Base-by-base conservation (phyloP, 495 filamentous ascomycete species). In the Xylaria castorea region DNA sequence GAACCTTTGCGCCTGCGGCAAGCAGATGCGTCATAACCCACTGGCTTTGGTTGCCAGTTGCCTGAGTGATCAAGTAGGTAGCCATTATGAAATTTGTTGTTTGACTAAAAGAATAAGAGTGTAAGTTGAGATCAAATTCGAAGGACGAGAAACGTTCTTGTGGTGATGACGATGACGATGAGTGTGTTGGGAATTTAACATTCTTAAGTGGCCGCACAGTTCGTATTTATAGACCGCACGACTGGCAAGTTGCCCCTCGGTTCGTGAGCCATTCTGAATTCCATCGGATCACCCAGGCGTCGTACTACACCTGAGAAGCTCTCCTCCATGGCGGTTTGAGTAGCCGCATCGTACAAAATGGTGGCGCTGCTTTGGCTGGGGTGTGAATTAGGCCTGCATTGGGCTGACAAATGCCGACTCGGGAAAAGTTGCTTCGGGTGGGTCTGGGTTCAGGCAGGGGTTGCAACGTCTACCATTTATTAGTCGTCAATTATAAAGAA, bases 21-120 rank as follows among this genome's bases (percentile, higher is more conserved):
- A 83, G 76, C 8, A 87, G 75, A 67, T 84, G 79, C 20, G 73
- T 71, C 67, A 76, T 76, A 48, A 84, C 73, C 48, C 80, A 84
- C 46, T 78, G 78, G 44, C 84, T 82, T 79, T 87, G 85, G 46
- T 80, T 76, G 66, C 85, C 85, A 12, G 84, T 87, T n/a, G 84
- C 85, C 64, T 83, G 81, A 70, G 82, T 82, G 70, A 85, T 77
- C 58, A 84, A 81, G 67, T 83, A 80, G 57, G 74, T 79, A 6
- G 74, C 55, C 82, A 85, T 84, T 51, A 25, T 74, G 78, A 63
- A 70, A 20, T 36, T 18, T 66, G 60, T 58, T 11, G 30, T 42
- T 42, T 68, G 27, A n/a, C n/a, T n/a, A n/a, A 36, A 22, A 53
- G 60, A 18, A 42, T 30, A 32, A 16, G 5, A 42, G n/a, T 11